A percentile compares a stretch with the other conserved stretches of the same genome.
phyloP scores from a whole-genome alignment of 1,284 basidiomycete genomes.

The Lentinus polychrous region DNA sequence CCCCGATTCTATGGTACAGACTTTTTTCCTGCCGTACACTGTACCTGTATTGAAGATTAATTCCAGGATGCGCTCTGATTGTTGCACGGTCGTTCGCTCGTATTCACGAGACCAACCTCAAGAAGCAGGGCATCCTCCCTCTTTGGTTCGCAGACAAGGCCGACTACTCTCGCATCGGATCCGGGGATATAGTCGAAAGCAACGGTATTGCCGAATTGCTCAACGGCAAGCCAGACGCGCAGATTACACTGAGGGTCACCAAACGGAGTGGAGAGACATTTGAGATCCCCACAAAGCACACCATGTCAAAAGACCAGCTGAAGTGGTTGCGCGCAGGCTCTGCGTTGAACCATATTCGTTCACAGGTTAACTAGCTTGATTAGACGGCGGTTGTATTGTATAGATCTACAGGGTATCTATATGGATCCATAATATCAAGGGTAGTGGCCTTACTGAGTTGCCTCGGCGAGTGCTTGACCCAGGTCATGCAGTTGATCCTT shows the following conservation, averaged over 20 bases:
- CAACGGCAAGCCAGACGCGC: constrained; percentile 41
- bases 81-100: constrained; percentile 92
- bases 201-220: constrained; percentile 50
- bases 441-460: background rate
- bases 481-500: constrained; percentile 21
- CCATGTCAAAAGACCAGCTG: constrained; percentile 84
- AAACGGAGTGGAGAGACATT: constrained; percentile 59
- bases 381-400: background rate
- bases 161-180: constrained; percentile 78
- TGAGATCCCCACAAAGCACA: constrained; percentile 74
- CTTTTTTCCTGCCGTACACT: background rate
- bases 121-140: constrained; percentile 95
- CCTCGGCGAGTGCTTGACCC: constrained; percentile 21
- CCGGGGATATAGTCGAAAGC: constrained; percentile 68
- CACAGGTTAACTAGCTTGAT: constrained; percentile 29
- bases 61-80: constrained; percentile 74
- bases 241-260: constrained; percentile 65
- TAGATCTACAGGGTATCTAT: constrained; percentile 2
- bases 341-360: constrained; percentile 80
- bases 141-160: constrained; percentile 85
- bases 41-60: background rate
- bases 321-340: constrained; percentile 84
- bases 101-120: constrained; percentile 97
- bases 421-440: constrained; percentile 2
- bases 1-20: constrained; percentile 86